Evolutionary conservation across 768 basidiomycete species (phyloP), one percentile per base, ranked within the genome.

Genomic region (Mycena haematopus): DNA sequence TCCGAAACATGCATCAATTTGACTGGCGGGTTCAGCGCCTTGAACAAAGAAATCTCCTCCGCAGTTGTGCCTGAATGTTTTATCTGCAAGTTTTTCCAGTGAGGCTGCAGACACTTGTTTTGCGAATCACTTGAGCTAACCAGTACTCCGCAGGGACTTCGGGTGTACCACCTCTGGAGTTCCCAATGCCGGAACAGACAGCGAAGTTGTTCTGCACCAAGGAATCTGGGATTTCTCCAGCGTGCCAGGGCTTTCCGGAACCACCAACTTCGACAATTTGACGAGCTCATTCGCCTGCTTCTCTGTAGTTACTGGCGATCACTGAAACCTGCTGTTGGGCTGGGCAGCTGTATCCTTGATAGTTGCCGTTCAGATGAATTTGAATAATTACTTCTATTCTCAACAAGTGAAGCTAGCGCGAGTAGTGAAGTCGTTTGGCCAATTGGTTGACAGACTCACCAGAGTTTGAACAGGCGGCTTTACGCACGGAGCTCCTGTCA

Each of bases 1-100:
- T 58, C 56, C 38, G 56, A 50, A 35, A 4, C 13, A 47, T 58
- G 56, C 46, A 11, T 58, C 47, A 29, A 50, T 35, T 35, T 57
- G 6, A 47, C 29, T 6, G 56, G 56, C 27, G 56, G 56, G 7
- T 19, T 57, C 19, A 57, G 56, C 46, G 49, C 22, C 56, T 24
- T 58, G 21, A 38, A 58, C 35, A 38, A 50, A 47, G 56, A 58
- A n/a, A 58, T 58, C 25, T 27, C 56, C 2, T 13, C 27, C 25
- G 56, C 56, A 3, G 10, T 19, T 2, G n/a, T 58, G 5, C 56
- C 56, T 4, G 47, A 21, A 6, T 46, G 56, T 1, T 58, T 58
- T 6, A 14, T 58, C 56, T 58, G 56, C 36, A 58, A 33, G 3
- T 58, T 58, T 22, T 58, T 58, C 27, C 27, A 51, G 49, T 51